These are phyloP conservation scores for Mucor lusitanicus DNA, from an alignment of 371 early-diverging fungal species.

Conservation along the genomic window DNA sequence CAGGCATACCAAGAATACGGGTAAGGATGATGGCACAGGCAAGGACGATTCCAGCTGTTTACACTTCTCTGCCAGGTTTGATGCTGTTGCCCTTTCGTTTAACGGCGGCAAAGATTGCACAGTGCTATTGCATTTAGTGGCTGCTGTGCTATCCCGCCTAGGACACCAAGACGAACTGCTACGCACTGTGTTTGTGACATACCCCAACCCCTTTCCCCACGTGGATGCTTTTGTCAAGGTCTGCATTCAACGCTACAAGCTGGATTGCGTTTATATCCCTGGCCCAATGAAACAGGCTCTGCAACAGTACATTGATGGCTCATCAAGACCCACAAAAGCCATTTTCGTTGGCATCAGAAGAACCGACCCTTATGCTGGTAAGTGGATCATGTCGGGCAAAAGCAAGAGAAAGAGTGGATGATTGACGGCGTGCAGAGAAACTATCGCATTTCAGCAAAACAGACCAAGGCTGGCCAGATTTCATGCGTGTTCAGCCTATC, in stretches of 20 bases:
- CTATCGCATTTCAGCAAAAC: slow-evolving; percentile 75
- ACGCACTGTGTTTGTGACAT: slow-evolving; percentile 73
- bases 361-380: slow-evolving; percentile 90
- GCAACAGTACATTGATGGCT: slow-evolving; percentile 59
- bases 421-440: slow-evolving; percentile 41
- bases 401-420: background rate
- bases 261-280: slow-evolving; percentile 66
- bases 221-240: slow-evolving; percentile 86
- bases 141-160: slow-evolving; percentile 48
- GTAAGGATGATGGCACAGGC: slow-evolving; percentile 36
- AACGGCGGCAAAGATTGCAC: slow-evolving; percentile 99
- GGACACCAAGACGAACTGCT: slow-evolving; percentile 19
- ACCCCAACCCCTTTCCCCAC: slow-evolving; percentile 81
- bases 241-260: slow-evolving; percentile 61
- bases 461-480: slow-evolving; percentile 89
- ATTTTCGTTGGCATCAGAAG: slow-evolving; percentile 91
- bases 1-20: slow-evolving; percentile 64
- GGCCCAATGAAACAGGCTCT: slow-evolving; percentile 85
- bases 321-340: slow-evolving; percentile 66
- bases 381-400: background rate
- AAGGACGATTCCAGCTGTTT: background rate
- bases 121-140: slow-evolving; percentile 82
- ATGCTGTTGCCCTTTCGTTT: slow-evolving; percentile 78
- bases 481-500: slow-evolving; percentile 93
- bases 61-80: slow-evolving; percentile 28